A percentile compares a stretch with the other conserved stretches of the same genome.
phyloP scores from a whole-genome alignment of 2,329 filamentous ascomycete species.

The Aspergillus sp. region DNA sequence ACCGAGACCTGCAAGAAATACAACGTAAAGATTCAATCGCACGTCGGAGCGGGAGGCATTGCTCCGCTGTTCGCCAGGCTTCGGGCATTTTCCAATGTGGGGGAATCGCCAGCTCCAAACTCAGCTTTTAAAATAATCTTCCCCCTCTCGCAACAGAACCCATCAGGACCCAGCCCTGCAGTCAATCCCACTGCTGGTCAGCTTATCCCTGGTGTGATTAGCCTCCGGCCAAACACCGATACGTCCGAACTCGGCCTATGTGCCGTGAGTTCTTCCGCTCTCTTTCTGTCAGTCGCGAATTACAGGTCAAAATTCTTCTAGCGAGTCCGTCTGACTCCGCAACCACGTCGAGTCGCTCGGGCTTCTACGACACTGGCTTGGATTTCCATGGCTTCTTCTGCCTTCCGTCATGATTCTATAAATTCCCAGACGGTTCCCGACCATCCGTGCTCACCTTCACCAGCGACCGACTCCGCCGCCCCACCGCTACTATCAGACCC shows the following conservation, averaged over 20 bases:
- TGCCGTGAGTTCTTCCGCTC: slow-evolving; percentile 2
- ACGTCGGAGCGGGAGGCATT: not conserved
- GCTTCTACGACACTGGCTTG: not conserved
- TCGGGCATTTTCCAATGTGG: slow-evolving; percentile 5
- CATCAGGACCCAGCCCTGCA: not conserved
- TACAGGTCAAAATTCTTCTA: not conserved
- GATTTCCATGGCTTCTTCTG: slow-evolving; percentile 22
- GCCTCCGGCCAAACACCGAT: slow-evolving; percentile 24
- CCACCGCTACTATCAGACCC: slow-evolving; percentile 23
- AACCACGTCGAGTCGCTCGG: not conserved
- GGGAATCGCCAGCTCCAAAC: not conserved
- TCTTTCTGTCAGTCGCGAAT: not conserved
- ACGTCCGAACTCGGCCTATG: slow-evolving; percentile 27
- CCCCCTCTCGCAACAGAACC: not conserved
- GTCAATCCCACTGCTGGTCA: not conserved
- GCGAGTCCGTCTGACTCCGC: slow-evolving; percentile 1
- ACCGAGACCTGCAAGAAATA: not conserved
- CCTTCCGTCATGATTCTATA: slow-evolving; percentile 17
- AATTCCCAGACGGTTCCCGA: slow-evolving; percentile 16
- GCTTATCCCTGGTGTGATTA: not conserved
- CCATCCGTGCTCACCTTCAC: slow-evolving; percentile 12
- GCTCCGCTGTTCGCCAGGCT: not conserved
- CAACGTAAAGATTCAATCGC: not conserved
- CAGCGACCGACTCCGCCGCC: slow-evolving; percentile 25
- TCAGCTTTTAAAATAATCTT: not conserved